A percentile compares a stretch with the other conserved stretches of the same genome.
These are phyloP conservation scores for Penicillium occitanis DNA, from an alignment of 2,329 filamentous ascomycete species.

Conservation along the genomic window DNA sequence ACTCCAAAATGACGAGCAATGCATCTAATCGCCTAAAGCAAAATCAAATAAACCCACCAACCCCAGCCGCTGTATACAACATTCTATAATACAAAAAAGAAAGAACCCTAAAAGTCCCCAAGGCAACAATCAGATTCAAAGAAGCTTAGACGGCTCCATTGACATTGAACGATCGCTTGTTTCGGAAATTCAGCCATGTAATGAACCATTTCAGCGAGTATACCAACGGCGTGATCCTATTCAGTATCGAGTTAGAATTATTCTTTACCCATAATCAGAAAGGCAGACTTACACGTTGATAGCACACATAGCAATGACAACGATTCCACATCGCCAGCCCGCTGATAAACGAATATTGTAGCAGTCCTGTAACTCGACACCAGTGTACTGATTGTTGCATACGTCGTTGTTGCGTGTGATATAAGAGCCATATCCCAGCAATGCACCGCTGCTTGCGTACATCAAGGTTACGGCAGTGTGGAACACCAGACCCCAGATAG, in stretches of 20 bases:
- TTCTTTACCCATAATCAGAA: not conserved
- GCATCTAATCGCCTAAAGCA: not conserved
- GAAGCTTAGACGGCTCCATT: not conserved
- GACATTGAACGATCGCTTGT: not conserved
- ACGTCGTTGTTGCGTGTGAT: slow-evolving; percentile 15
- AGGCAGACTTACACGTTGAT: not conserved
- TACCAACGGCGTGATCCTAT: not conserved
- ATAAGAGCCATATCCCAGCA: slow-evolving; percentile 17
- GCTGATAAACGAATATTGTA: slow-evolving; percentile 2
- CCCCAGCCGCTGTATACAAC: not conserved
- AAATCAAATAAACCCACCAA: not conserved
- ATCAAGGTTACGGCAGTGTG: not conserved
- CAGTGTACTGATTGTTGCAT: not conserved
- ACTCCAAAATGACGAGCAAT: not conserved
- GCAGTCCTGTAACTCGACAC: not conserved
- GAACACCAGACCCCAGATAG: not conserved
- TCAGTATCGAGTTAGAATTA: not conserved
- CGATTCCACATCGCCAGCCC: slow-evolving; percentile 19
- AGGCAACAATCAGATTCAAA: not conserved
- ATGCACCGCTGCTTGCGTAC: not conserved
- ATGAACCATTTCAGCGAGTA: slow-evolving; percentile 2
- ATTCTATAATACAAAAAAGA: not conserved
- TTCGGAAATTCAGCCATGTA: not conserved
- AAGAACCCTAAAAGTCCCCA: not conserved
- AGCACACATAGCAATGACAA: slow-evolving; percentile 11